Evolutionary conservation across 768 basidiomycete genomes (phyloP).

Genomic region (Termitomyces sp.): DNA sequence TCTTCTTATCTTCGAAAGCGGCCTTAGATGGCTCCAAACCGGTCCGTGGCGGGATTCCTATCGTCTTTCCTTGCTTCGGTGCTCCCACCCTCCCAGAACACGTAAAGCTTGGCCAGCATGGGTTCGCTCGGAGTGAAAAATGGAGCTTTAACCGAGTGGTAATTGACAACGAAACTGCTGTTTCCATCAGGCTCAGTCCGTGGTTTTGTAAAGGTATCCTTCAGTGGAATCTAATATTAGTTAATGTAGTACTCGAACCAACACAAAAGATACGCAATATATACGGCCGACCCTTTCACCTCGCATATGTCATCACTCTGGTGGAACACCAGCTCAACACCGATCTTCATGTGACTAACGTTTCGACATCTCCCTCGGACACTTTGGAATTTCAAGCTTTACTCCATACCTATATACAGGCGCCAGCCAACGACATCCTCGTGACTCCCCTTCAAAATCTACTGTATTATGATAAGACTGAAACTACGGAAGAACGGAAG

Average conservation of each 20-base stretch:
- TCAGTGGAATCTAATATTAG: neutral
- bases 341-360: slow-evolving; percentile 77
- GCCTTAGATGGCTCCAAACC: slow-evolving; percentile 77
- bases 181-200: slow-evolving; percentile 78
- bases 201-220: slow-evolving; percentile 5
- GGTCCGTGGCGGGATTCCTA: slow-evolving; percentile 48
- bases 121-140: slow-evolving; percentile 74
- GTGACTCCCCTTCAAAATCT: slow-evolving; percentile 62
- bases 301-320: slow-evolving; percentile 81
- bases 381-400: slow-evolving; percentile 85
- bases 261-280: slow-evolving; percentile 48
- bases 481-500: slow-evolving; percentile 44
- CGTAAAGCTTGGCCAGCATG: slow-evolving; percentile 73
- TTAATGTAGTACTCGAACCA: slow-evolving; percentile 53
- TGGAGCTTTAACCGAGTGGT: slow-evolving; percentile 69
- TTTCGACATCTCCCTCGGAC: slow-evolving; percentile 38
- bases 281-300: slow-evolving; percentile 63
- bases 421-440: slow-evolving; percentile 52
- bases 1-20: slow-evolving; percentile 82
- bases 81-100: slow-evolving; percentile 74
- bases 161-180: slow-evolving; percentile 62
- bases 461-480: slow-evolving; percentile 79
- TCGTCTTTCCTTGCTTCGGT: slow-evolving; percentile 88
- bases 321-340: slow-evolving; percentile 69
- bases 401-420: slow-evolving; percentile 85